Percentiles rank a stretch among this genome's conserved stretches.
These are phyloP conservation scores for Ogataea degrootiae DNA, from an alignment of 805 yeast genomes.

Conservation along the genomic window DNA sequence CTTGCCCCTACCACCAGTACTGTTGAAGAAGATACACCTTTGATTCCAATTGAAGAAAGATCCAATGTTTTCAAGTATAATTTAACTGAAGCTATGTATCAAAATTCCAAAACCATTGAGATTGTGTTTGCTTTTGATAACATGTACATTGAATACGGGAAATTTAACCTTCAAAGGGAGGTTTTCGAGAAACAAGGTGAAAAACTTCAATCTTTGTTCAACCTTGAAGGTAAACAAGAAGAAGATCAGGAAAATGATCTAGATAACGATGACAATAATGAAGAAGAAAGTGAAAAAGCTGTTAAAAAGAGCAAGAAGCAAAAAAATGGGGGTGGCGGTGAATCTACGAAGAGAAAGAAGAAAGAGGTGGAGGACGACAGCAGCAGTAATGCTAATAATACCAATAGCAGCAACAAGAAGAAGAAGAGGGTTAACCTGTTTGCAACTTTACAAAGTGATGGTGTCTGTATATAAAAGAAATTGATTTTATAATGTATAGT, in stretches of 20 bases:
- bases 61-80: slow-evolving; percentile 21
- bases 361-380: slow-evolving; percentile 19
- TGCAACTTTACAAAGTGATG: no score
- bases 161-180: slow-evolving; percentile 34
- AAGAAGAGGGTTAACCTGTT: no score
- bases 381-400: neutral
- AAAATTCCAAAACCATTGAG: slow-evolving; percentile 23
- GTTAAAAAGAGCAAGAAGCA: slow-evolving; percentile 5
- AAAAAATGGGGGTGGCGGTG: neutral
- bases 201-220: slow-evolving; percentile 22
- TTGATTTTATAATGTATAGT: no score
- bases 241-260: slow-evolving; percentile 1
- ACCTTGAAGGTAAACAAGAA: slow-evolving; percentile 21
- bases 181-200: slow-evolving; percentile 27
- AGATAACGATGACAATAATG: neutral
- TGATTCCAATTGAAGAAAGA: slow-evolving; percentile 12
- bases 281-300: neutral
- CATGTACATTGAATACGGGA: slow-evolving; percentile 45
- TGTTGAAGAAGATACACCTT: slow-evolving; percentile 12
- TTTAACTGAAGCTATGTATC: slow-evolving; percentile 9
- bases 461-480: neutral
- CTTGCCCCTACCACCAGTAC: slow-evolving; percentile 1
- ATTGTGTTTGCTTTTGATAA: slow-evolving; percentile 61
- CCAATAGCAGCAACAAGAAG: no score
- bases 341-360: neutral